Base-by-base conservation (phyloP, 2,329 filamentous ascomycete species). In the Colletotrichum tanaceti region DNA sequence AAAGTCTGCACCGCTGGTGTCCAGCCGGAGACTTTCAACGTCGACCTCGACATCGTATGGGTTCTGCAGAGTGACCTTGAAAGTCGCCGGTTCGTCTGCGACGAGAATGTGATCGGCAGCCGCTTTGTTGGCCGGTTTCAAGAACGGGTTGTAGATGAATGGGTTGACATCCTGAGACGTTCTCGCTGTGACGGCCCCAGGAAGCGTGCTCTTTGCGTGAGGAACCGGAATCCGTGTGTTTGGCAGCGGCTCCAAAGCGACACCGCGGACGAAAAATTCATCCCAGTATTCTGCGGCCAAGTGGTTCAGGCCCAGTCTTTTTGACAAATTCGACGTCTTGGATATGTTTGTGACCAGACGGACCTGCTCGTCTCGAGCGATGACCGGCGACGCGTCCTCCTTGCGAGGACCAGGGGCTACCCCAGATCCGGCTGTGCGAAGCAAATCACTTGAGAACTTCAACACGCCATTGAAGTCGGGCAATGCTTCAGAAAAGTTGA, bases 61-160 rank as follows among this genome's bases (percentile, higher is more conserved):
- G 73, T 99, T 99, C 76, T 98, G 96, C 20, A 99, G 83, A 1
- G 92, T 94, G 38, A 98, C 86, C 73, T 88, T 87, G 78, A 98
- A 97, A 4, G 87, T 89, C 2, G 92, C 90, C 66, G 87, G 81
- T 77, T 98, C 94, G 18, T 90, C 90, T 5, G 93, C 90, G 22
- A 98, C 92, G 38, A 98, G 83, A 1, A 93, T 86, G 65, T 86
- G 86, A 67, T 94, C 89, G 14, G 87, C 82, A 1, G 85, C 83
- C 28, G 86, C 85, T 59, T 90, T 85, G 49, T 88, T 86, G 0
- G 85, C 80, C 61, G 86, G 85, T 78, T 94, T 93, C 22, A 94
- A 81, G 75, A 98, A 98, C 0, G 96, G 93, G 75, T 98, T 98
- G 77, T 98, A 97, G 65, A 99, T 92, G 73, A 99, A 97, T 0